Evolutionary conservation across 257 asterid species (phyloP).

Genomic region (Jacaranda mimosifolia): DNA sequence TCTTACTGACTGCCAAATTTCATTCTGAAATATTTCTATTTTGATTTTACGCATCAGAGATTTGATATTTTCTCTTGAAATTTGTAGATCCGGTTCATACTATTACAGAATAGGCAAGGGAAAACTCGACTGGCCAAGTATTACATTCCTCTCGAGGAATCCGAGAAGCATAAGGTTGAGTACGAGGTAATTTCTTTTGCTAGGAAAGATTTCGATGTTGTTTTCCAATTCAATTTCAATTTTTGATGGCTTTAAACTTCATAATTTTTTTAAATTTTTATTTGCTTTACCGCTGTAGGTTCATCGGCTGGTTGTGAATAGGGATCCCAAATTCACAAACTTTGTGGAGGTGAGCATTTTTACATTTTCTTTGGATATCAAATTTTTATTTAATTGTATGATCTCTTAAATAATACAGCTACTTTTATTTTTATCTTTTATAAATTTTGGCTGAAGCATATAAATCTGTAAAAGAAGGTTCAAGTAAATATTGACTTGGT

Average conservation of each 20-base stretch:
- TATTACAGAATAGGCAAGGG: conserved; percentile 96
- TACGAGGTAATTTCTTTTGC: conserved; percentile 70
- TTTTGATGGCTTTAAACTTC: background rate
- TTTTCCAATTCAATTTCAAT: background rate
- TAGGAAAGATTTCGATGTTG: background rate
- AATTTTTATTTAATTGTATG: background rate
- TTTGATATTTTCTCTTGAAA: conserved; percentile 13
- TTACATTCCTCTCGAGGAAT: conserved; percentile 97
- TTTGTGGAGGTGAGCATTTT: conserved; percentile 68
- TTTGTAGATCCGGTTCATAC: conserved; percentile 92
- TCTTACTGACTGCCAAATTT: background rate
- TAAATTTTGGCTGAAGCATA: background rate
- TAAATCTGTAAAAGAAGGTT: background rate
- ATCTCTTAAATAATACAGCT: background rate
- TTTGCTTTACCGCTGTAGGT: conserved; percentile 49
- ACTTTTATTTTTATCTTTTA: background rate
- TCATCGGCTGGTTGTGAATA: conserved; percentile 79
- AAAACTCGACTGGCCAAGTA: conserved; percentile 96
- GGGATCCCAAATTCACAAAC: conserved; percentile 86
- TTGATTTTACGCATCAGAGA: background rate
- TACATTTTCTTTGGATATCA: background rate
- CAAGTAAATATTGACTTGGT: background rate
- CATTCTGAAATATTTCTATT: background rate
- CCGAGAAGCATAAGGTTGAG: conserved; percentile 98
- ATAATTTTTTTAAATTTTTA: conserved; percentile 1